Evolutionary conservation across 2,329 filamentous ascomycete genomes (phyloP).

Genomic region (Aspergillus chevalieri): DNA sequence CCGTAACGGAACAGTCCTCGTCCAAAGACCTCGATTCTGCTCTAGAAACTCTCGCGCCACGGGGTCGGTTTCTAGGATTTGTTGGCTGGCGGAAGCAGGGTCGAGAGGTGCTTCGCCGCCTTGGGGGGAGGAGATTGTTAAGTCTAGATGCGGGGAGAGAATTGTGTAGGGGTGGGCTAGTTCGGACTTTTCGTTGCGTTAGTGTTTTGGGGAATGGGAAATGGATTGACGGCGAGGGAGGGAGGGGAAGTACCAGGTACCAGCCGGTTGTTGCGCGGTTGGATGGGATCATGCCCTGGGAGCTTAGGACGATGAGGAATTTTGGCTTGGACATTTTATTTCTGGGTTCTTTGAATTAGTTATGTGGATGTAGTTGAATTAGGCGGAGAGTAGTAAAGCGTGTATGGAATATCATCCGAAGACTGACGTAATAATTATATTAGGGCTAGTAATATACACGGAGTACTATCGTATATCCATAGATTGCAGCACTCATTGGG

Average conservation of each 20-base stretch:
- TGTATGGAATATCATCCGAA: too few relatives aligned
- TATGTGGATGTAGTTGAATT: too few relatives aligned
- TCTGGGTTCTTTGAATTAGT: too few relatives aligned
- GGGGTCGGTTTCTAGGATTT: slow-evolving; percentile 39
- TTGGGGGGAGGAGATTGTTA: slow-evolving; percentile 53
- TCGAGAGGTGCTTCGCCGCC: slow-evolving; percentile 57
- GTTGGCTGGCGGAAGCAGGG: slow-evolving; percentile 40
- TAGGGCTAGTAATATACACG: too few relatives aligned
- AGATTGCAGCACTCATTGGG: neutral
- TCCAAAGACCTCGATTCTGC: slow-evolving; percentile 53
- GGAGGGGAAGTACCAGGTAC: slow-evolving; percentile 52
- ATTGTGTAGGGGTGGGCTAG: slow-evolving; percentile 57
- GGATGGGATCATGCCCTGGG: slow-evolving; percentile 41
- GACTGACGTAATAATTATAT: too few relatives aligned
- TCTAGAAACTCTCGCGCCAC: slow-evolving; percentile 46
- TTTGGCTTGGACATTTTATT: neutral
- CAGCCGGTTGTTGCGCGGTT: slow-evolving; percentile 54
- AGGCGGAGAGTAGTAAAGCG: too few relatives aligned
- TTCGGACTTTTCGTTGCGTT: slow-evolving; percentile 36
- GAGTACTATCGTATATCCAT: too few relatives aligned
- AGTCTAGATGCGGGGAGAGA: slow-evolving; percentile 45
- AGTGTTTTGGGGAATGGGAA: neutral
- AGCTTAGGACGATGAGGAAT: slow-evolving; percentile 62
- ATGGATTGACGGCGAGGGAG: neutral
- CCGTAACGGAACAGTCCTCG: slow-evolving; percentile 53